These are phyloP conservation scores for Didymella glomerata DNA, from an alignment of 2,329 filamentous ascomycete species.

Conservation along the genomic window DNA sequence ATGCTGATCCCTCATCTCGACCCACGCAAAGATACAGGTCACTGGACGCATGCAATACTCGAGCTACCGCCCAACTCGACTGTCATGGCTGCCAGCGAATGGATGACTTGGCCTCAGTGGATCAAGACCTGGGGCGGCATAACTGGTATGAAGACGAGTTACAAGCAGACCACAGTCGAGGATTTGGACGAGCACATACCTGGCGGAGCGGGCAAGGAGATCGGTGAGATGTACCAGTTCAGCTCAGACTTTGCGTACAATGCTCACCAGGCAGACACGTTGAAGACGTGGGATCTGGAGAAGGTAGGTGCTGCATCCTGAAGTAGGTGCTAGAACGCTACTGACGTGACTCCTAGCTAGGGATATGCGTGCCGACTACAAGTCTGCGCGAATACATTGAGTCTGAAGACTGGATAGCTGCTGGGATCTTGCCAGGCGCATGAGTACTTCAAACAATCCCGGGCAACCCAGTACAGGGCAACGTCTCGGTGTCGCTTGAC, in stretches of 20 bases:
- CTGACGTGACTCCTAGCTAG: constrained; percentile 21
- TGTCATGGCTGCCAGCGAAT: not conserved
- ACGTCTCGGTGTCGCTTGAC: not conserved
- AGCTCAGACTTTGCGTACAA: constrained; percentile 44
- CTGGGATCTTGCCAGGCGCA: constrained; percentile 16
- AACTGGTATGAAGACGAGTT: not conserved
- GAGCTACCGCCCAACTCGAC: not conserved
- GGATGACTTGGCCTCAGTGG: not conserved
- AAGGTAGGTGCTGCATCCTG: not conserved
- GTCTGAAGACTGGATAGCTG: constrained; percentile 10
- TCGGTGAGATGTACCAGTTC: not conserved
- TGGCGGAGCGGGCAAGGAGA: not conserved
- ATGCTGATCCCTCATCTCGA: not conserved
- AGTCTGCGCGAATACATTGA: constrained; percentile 20
- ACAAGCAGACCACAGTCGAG: not conserved
- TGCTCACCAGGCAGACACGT: constrained; percentile 33
- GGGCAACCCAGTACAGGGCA: not conserved
- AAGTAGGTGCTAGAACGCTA: not conserved
- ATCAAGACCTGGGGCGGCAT: not conserved
- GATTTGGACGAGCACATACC: not conserved
- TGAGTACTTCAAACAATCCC: not conserved
- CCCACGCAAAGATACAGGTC: not conserved
- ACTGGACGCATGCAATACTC: not conserved
- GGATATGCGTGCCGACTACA: constrained; percentile 21
- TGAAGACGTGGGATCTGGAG: constrained; percentile 11